Evolutionary conservation across 176 grass and related monocot genomes (phyloP).

Genomic region (Secale cereale): DNA sequence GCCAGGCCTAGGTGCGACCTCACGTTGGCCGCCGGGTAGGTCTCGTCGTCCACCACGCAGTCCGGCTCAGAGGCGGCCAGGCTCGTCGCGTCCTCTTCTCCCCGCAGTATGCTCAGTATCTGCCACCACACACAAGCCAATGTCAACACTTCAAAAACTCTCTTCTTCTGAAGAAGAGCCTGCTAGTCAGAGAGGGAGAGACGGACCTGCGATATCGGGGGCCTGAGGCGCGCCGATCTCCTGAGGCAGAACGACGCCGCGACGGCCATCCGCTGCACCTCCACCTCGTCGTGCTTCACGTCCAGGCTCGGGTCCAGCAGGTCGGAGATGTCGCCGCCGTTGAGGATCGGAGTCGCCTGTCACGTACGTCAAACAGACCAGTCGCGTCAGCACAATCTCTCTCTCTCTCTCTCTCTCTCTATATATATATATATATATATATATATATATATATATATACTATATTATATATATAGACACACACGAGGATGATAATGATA

Average conservation of each 20-base stretch:
- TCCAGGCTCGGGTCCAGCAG: constrained; percentile 68
- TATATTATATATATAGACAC: too few relatives aligned
- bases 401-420: too few relatives aligned
- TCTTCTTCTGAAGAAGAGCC: not conserved
- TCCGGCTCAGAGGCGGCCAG: constrained; percentile 36
- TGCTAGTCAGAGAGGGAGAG: not conserved
- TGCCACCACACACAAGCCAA: constrained; percentile 16
- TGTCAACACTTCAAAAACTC: not conserved
- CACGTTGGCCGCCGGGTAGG: constrained; percentile 64
- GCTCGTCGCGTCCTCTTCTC: constrained; percentile 31
- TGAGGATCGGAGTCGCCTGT: constrained; percentile 71
- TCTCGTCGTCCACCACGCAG: constrained; percentile 67
- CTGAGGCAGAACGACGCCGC: constrained; percentile 77
- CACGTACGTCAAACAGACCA: not conserved
- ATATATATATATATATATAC: too few relatives aligned
- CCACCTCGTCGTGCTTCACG: constrained; percentile 45
- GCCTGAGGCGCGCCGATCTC: constrained; percentile 70
- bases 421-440: too few relatives aligned
- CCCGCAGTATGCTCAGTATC: constrained; percentile 59
- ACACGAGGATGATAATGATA: too few relatives aligned
- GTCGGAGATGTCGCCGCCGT: constrained; percentile 59
- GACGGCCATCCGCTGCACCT: constrained; percentile 56
- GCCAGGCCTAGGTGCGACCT: constrained; percentile 70
- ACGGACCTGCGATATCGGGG: constrained; percentile 61
- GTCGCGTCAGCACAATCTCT: not conserved